A percentile compares a stretch with the other conserved stretches of the same genome.
Conservation (phyloP, 23 red algal species). For the Gracilaria vermiculophylla region DNA sequence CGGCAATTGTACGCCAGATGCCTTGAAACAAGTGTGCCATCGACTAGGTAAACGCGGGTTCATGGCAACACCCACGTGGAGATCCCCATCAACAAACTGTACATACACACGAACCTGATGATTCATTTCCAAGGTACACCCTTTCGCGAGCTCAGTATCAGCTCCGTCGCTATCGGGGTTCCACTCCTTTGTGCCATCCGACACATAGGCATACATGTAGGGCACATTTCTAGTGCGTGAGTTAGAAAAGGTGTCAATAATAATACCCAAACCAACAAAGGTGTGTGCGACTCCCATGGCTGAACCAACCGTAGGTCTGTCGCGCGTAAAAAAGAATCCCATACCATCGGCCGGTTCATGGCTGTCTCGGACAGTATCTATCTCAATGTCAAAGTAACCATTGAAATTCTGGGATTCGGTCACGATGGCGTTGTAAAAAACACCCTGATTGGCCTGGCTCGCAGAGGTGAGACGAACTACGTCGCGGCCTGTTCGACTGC, state of each 20-base stretch:
- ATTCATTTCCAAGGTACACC: slow-evolving; percentile 66
- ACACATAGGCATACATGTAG: slow-evolving; percentile 70
- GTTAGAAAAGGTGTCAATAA: slow-evolving; percentile 81
- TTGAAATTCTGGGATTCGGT: slow-evolving; percentile 68
- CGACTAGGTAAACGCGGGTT: slow-evolving; percentile 41
- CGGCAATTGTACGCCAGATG: slow-evolving; percentile 34
- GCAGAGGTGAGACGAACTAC: slow-evolving; percentile 66
- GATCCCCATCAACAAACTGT: slow-evolving; percentile 41
- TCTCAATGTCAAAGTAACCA: slow-evolving; percentile 72
- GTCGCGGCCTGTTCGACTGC: slow-evolving; percentile 45
- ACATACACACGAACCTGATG: slow-evolving; percentile 55
- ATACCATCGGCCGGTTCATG: slow-evolving; percentile 74
- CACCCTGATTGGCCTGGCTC: slow-evolving; percentile 54
- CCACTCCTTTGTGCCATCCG: slow-evolving; percentile 58
- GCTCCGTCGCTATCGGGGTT: slow-evolving; percentile 62
- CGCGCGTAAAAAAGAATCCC: slow-evolving; percentile 58
- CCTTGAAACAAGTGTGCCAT: slow-evolving; percentile 75
- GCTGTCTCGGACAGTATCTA: slow-evolving; percentile 45
- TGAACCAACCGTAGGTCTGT: slow-evolving; percentile 43
- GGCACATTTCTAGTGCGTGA: slow-evolving; percentile 44
- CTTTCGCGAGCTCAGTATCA: slow-evolving; percentile 59
- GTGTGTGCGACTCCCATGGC: slow-evolving; percentile 67
- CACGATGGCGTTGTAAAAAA: slow-evolving; percentile 50
- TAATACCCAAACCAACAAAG: slow-evolving; percentile 66
- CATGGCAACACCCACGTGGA: slow-evolving; percentile 61